phyloP scores from a whole-genome alignment of 257 asterid genomes.

The Fraxinus anomala region DNA sequence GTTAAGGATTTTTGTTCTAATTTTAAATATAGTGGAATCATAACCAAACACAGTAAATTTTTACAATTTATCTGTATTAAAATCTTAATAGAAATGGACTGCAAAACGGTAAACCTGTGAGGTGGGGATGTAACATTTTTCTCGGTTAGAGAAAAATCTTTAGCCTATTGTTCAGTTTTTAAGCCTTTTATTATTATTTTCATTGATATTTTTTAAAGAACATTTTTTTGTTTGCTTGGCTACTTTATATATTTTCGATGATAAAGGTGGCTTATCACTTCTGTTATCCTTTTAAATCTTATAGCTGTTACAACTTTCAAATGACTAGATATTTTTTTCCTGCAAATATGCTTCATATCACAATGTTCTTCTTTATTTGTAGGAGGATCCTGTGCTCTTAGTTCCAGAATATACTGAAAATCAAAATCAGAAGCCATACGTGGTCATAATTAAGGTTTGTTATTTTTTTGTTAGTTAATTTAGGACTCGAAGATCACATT shows the following conservation, averaged over 20 bases:
- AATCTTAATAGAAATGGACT: not conserved
- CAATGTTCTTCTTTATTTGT: constrained; percentile 21
- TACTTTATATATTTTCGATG: not conserved
- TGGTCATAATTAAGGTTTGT: constrained; percentile 89
- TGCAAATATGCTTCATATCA: constrained; percentile 16
- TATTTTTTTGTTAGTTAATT: constrained; percentile 18
- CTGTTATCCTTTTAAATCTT: not conserved
- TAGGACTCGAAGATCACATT: not conserved
- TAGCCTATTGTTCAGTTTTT: too few relatives aligned
- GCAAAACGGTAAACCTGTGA: too few relatives aligned
- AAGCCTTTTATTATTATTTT: too few relatives aligned
- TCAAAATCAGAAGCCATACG: constrained; percentile 71
- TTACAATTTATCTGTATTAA: too few relatives aligned
- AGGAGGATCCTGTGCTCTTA: constrained; percentile 94
- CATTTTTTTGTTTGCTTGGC: not conserved
- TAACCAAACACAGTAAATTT: too few relatives aligned
- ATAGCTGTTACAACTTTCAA: not conserved
- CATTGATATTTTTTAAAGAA: too few relatives aligned
- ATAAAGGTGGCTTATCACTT: not conserved
- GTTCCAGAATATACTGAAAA: constrained; percentile 81
- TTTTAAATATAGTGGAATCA: too few relatives aligned
- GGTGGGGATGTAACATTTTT: too few relatives aligned
- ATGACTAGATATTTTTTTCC: constrained; percentile 1
- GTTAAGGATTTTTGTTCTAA: too few relatives aligned
- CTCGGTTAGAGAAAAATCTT: too few relatives aligned